A percentile compares a stretch with the other conserved stretches of the same genome.
These are phyloP conservation scores for Mycena olivaceomarginata DNA, from an alignment of 768 basidiomycete species.

Conservation along the genomic window DNA sequence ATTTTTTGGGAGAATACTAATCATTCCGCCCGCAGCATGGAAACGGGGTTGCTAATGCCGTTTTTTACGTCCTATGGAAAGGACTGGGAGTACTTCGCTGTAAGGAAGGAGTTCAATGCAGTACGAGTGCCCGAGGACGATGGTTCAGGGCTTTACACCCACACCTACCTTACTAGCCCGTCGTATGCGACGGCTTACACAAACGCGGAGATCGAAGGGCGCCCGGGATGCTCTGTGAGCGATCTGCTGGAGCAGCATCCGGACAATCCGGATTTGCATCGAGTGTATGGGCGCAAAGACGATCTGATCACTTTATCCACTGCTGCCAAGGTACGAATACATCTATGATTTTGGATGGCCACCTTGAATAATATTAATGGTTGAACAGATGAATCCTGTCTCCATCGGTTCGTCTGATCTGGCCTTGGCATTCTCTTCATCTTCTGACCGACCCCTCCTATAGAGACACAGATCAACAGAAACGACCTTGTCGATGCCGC, in stretches of 20 bases:
- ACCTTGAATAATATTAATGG: background rate
- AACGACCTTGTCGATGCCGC: slow-evolving; percentile 26
- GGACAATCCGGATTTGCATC: slow-evolving; percentile 23
- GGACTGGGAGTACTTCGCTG: slow-evolving; percentile 35
- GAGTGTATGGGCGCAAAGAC: slow-evolving; percentile 34
- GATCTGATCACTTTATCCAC: slow-evolving; percentile 17
- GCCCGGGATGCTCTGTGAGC: slow-evolving; percentile 14
- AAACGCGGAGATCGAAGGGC: slow-evolving; percentile 20
- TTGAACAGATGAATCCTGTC: slow-evolving; percentile 27
- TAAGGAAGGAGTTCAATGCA: background rate
- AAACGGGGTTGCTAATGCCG: slow-evolving; percentile 17
- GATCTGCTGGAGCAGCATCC: slow-evolving; percentile 40
- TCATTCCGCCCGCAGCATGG: slow-evolving; percentile 11
- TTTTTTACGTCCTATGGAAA: slow-evolving; percentile 15
- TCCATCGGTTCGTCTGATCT: slow-evolving; percentile 15
- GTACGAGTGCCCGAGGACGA: slow-evolving; percentile 26
- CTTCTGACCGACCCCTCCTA: background rate
- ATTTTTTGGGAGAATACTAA: no score
- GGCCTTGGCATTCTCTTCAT: background rate
- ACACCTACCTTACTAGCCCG: slow-evolving; percentile 19
- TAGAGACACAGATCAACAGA: slow-evolving; percentile 28
- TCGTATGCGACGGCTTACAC: background rate
- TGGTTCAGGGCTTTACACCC: slow-evolving; percentile 27
- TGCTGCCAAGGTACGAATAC: slow-evolving; percentile 21
- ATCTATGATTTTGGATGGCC: background rate